Evolutionary conservation across 768 basidiomycete species (phyloP), one percentile per base, ranked within the genome.

Genomic region (Suillus cothurnatus): DNA sequence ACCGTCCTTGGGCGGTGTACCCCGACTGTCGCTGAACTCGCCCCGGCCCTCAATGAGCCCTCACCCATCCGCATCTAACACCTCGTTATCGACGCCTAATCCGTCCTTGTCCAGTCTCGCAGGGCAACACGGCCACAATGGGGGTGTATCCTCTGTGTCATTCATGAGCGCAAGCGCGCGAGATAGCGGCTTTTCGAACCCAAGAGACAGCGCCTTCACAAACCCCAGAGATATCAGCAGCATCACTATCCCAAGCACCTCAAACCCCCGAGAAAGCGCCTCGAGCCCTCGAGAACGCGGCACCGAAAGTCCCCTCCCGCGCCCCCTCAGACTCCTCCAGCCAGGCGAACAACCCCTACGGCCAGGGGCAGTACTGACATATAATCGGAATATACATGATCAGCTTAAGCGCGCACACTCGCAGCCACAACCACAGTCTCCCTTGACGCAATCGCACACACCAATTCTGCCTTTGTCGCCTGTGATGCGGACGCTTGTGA

Each of bases 341-440:
- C 72, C 73, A 23, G 67, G 77, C 36, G 64, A 74, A 55, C 74
- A 68, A 41, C 53, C 62, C n/a, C 64, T 70, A 0, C 69, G 71
- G 0, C 67, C 74, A 4, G 72, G 73, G 53, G 70, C 70, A 50
- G 60, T 80, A 21, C 61, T 77, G 64, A 63, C 64, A 6, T 76
- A 78, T 41, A 79, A 79, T 49, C 68, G 77, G 7, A 78, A 79
- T 17, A 39, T 79, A n/a, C 72, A 74, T 58, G 73, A 79, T 66
- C 75, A 75, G 32, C 72, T 77, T 60, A 77, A 76, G 26, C 71
- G 71, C 9, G 23, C 72, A 0, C 58, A 71, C 1, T 70, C 71
- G 26, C 67, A 62, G 5, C n/a, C 68, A 3, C 67, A 64, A 6
- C 41, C 55, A 1, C 61, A 65, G 31, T 72, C 76, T 1, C 68